Evolutionary conservation across 352 stramenopile genomes (phyloP), one percentile per base, ranked within the genome.

Genomic region (Hyaloperonospora brassicae): DNA sequence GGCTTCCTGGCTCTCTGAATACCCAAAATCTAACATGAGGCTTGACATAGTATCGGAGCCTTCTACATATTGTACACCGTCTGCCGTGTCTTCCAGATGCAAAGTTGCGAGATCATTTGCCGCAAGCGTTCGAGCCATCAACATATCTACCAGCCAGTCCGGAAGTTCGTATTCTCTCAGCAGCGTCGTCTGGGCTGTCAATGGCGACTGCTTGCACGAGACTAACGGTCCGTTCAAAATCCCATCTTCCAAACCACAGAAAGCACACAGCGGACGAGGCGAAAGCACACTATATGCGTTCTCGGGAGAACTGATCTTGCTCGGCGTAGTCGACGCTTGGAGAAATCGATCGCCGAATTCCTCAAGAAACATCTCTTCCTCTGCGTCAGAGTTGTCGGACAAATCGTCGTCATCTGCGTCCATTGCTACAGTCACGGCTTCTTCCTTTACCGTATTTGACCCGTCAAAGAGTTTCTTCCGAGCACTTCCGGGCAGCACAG

Each of bases 221-320:
- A 70, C 52, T 14, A 89, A 57, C 11, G 61, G 36, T 8, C 79
- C 77, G 21, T 86, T 89, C 27, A 89, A 55, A 38, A 89, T 75
- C 2, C 69, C 75, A 52, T 87, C 75, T 59, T 78, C 76, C 14
- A 89, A 60, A 12, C 64, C 66, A 21, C 79, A 89, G 45, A 87
- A 83, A 12, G 55, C 61, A 48, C 79, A 89, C 23, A 46, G 51
- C 14, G 50, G 22, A 25, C 50, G 46, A 1, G 47, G 44, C 25
- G 59, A n/a, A 9, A 47, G 11, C 17, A 10, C 49, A 30, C 41
- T 42, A 27, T 11, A 54, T 24, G 13, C n/a, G 11, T 54, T 25
- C 5, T 57, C 35, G 13, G 14, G 12, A 48, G 4, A 10, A 46
- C 53, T 48, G 13, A 21, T 40, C 35, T 59, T 50, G 13, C 47